Conservation (phyloP, 1,284 basidiomycete genomes). For the Papiliotrema nemorosa region DNA sequence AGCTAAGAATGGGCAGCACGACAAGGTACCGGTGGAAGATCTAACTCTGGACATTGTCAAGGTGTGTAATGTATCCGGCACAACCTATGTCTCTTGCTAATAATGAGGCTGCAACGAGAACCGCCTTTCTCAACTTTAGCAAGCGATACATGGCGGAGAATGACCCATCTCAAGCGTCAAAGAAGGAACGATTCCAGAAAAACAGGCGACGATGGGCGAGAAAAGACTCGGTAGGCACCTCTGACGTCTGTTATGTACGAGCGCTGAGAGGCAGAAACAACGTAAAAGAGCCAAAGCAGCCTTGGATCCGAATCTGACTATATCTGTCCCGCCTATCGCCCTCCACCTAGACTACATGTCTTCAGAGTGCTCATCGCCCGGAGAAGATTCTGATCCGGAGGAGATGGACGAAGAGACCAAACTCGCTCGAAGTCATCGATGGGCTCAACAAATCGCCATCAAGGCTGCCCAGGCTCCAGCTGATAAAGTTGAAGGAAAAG, state of each 20-base stretch:
- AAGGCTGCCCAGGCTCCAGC: not conserved
- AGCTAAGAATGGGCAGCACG: not conserved
- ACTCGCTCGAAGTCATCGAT: constrained; percentile 6
- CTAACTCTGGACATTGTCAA: constrained; percentile 7
- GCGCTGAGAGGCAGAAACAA: constrained; percentile 38
- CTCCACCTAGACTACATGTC: constrained; percentile 49
- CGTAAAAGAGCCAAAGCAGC: constrained; percentile 40
- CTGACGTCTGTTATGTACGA: not conserved
- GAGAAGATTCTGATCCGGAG: constrained; percentile 28
- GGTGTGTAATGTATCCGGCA: constrained; percentile 9
- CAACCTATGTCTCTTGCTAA: too few relatives aligned
- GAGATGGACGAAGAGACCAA: constrained; percentile 1
- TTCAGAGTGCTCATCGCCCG: constrained; percentile 47
- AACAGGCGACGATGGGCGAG: constrained; percentile 47
- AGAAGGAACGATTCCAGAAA: constrained; percentile 40
- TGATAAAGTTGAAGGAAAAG: constrained; percentile 66
- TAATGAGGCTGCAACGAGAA: constrained; percentile 24
- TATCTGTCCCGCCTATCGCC: constrained; percentile 24
- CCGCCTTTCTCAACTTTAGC: constrained; percentile 43
- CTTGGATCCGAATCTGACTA: constrained; percentile 19
- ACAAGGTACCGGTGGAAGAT: constrained; percentile 11
- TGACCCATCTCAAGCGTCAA: constrained; percentile 29
- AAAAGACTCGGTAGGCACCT: constrained; percentile 42
- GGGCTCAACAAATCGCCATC: constrained; percentile 7
- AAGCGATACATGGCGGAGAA: constrained; percentile 40